These are phyloP conservation scores for Ascochyta fabae DNA, from an alignment of 2,329 filamentous ascomycete genomes.

Conservation along the genomic window DNA sequence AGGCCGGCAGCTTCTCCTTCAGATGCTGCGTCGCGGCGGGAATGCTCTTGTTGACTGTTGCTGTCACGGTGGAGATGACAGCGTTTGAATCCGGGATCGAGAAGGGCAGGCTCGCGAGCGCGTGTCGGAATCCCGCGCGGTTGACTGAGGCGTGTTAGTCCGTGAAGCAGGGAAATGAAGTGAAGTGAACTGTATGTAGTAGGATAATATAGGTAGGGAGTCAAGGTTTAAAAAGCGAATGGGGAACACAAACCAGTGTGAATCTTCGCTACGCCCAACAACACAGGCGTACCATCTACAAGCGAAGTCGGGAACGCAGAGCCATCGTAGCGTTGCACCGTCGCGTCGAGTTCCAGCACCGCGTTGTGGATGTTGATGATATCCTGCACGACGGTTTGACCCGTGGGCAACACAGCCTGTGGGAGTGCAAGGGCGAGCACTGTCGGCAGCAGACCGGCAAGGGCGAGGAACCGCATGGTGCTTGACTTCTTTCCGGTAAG, in stretches of 20 bases:
- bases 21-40: constrained; percentile 18
- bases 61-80: constrained; percentile 17
- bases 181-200: no score
- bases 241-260: not conserved
- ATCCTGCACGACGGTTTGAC: constrained; percentile 20
- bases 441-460: not conserved
- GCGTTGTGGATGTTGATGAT: constrained; percentile 27
- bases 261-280: constrained; percentile 26
- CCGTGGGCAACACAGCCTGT: constrained; percentile 14
- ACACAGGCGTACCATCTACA: constrained; percentile 21
- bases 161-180: no score
- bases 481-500: no score
- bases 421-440: constrained; percentile 4
- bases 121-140: constrained; percentile 23
- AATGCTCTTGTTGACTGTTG: constrained; percentile 23
- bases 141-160: constrained; percentile 12
- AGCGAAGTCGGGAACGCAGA: constrained; percentile 12
- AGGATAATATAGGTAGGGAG: no score
- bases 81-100: constrained; percentile 11
- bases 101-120: constrained; percentile 17
- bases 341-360: constrained; percentile 20
- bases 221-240: not conserved
- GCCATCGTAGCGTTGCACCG: constrained; percentile 13
- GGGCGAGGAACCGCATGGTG: not conserved
- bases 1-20: constrained; percentile 17